Base-by-base conservation (phyloP, 2,329 filamentous ascomycete species). In the Penicillium sp. region DNA sequence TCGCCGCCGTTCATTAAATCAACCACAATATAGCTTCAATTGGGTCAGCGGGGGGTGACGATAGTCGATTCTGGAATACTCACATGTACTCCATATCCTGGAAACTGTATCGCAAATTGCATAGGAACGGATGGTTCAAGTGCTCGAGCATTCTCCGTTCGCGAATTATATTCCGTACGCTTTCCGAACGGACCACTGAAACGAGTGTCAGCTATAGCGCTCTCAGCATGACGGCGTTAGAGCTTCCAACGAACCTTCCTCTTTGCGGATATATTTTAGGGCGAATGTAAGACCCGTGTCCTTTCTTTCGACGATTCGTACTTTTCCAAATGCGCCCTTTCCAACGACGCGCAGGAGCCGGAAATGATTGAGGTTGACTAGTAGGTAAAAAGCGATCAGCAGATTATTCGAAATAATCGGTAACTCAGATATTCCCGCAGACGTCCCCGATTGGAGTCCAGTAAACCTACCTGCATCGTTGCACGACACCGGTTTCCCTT, bases 41-140 rank as follows among this genome's bases (percentile, higher is more conserved):
- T 38, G 7, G 35, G 66, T 74, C 63, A 77, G 68, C 57, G 47
- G 50, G 7, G 27, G 2, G n/a, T 23, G 3, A 29, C 6, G 2
- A 25, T 5, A 7, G 13, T 23, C 10, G 1, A 35, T 6, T 33
- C 15, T 4, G 7, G 42, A 27, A 40, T 21, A 64, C 90, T 71
- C 82, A 96, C 91, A 99, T 89, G 78, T 99, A 99, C 77, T 99
- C 94, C 69, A 97, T 92, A 77, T 99, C 94, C 78, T 99, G 94
- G 74, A 99, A 99, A 78, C 93, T 97, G 80, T 97, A 99, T 70
- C 94, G 90, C 81, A 99, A 81, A 77, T 99, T 99, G 81, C 93
- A 97, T 67, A 99, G 89, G 75, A 97, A 99, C 27, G 93, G 92
- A 72, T 99, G 94, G 74, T 96, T 97, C 69, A 99, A 84, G 75